Evolutionary conservation across 2,329 filamentous ascomycete species (phyloP), one percentile per base, ranked within the genome.

Genomic region (Aureobasidium sp.): DNA sequence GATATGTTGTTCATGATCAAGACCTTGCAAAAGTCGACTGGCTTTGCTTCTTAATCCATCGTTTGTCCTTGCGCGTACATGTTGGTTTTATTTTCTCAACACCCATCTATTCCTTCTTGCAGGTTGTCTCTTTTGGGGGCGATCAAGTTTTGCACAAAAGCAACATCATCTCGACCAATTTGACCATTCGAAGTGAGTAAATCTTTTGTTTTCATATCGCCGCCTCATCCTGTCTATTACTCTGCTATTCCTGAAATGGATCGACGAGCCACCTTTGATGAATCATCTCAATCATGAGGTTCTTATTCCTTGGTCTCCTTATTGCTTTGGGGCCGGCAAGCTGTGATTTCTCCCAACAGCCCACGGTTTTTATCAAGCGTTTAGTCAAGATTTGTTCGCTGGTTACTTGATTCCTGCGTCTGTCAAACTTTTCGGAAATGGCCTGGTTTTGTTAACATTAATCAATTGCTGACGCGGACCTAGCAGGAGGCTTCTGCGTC

Each of bases 71-170:
- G 9, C 36, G 15, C 36, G 43, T 50, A 24, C 8, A 26, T 51
- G 34, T 51, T 26, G 29, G 5, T 60, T 51, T 60, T 43, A 3
- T 43, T 51, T 41, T 34, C 24, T 43, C 57, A 32, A 29, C 26
- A 13, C 12, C 26, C 46, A 41, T 24, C 41, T 48, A 48, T 48
- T 43, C 36, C 27, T 32, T 51, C 37, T 60, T 17, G 26, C 13
- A 29, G n/a, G 6, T 36, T 26, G 34, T 41, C 46, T 51, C 36
- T 51, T 32, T 27, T 51, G 57, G 15, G n/a, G 57, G 34, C 57
- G 57, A 60, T 60, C 57, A 60, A 60, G 57, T 60, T 60, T 60
- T 60, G 57, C 57, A 57, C 41, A 48, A 59, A 60, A 60, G 57
- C 44, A 60, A 51, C 57, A 50, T 37, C 57, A 60, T 60, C 57